Conservation (phyloP, 2,329 filamentous ascomycete genomes). For the Fusarium clavum region DNA sequence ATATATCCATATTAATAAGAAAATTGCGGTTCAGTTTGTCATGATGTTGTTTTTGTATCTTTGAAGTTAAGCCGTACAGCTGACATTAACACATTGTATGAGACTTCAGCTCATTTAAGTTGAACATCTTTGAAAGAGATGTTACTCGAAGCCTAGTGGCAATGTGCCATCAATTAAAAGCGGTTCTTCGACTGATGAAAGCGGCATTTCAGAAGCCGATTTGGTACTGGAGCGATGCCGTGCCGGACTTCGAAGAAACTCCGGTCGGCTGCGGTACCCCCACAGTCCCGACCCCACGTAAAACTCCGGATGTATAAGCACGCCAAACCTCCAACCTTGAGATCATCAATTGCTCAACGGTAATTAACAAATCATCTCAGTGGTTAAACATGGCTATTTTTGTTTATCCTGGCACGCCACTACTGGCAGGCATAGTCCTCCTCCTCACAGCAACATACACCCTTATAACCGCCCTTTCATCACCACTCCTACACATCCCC, state of each 20-base stretch:
- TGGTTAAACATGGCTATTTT: neutral
- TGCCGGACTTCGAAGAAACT: neutral
- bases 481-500: neutral
- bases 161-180: too few species aligned
- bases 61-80: too few species aligned
- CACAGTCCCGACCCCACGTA: neutral
- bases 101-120: too few species aligned
- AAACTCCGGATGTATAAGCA: neutral
- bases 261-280: neutral
- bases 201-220: too few species aligned
- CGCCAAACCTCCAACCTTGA: too few species aligned
- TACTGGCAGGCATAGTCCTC: neutral
- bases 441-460: neutral
- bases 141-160: fast-evolving
- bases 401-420: neutral
- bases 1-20: fast-evolving
- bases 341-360: too few species aligned
- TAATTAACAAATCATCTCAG: too few species aligned
- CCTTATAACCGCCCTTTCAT: neutral
- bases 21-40: fast-evolving
- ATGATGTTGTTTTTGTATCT: too few species aligned
- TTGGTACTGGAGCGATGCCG: neutral
- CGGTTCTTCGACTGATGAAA: too few species aligned
- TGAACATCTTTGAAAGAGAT: too few species aligned
- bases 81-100: too few species aligned